Evolutionary conservation across 495 filamentous ascomycete species (phyloP).

Genomic region (Aspergillus bridgeri): DNA sequence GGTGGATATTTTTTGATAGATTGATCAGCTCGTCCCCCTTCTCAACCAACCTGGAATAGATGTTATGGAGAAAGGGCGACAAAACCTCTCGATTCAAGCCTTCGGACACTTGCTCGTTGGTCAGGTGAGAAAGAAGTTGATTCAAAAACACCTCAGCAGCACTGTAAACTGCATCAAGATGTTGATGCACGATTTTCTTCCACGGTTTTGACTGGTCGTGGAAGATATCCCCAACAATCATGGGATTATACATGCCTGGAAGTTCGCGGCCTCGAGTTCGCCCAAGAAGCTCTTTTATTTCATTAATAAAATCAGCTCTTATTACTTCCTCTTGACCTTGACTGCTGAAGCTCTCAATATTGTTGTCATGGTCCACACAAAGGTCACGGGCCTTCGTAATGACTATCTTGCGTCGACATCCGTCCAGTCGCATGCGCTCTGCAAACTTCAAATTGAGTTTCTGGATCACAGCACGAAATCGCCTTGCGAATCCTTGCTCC

Average conservation of each 20-base stretch:
- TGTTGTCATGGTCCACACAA: too few relatives aligned
- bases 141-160: too few relatives aligned
- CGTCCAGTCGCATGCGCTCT: too few relatives aligned
- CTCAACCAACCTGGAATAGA: too few relatives aligned
- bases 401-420: too few relatives aligned
- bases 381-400: too few relatives aligned
- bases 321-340: conserved; percentile 4
- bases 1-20: too few relatives aligned
- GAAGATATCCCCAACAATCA: conserved; percentile 50
- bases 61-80: conserved; percentile 13
- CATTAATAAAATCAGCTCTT: conserved; percentile 34
- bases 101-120: too few relatives aligned
- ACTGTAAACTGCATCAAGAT: too few relatives aligned
- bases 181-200: conserved; percentile 39
- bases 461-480: conserved; percentile 59
- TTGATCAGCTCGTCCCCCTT: too few relatives aligned
- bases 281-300: conserved; percentile 37
- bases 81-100: too few relatives aligned
- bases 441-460: conserved; percentile 54
- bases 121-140: too few relatives aligned
- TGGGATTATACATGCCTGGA: conserved; percentile 49
- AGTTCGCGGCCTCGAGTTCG: conserved; percentile 44
- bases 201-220: conserved; percentile 45
- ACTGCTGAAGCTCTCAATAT: not conserved
- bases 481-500: conserved; percentile 40